phyloP scores from a whole-genome alignment of 1,284 basidiomycete species.

The Ustilago tritici region DNA sequence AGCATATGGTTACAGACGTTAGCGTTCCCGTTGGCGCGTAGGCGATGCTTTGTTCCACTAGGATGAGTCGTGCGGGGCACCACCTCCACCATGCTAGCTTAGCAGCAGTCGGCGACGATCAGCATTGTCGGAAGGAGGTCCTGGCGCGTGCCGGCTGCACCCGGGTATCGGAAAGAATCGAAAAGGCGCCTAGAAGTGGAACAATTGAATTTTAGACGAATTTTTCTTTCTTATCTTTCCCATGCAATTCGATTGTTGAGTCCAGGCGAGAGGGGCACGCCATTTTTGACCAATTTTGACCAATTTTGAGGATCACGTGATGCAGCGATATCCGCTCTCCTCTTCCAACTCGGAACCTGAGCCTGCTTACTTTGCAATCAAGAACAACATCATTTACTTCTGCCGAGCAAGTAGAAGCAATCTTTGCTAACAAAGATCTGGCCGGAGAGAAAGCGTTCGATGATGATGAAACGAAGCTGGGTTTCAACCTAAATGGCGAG shows the following conservation, averaged over 20 bases:
- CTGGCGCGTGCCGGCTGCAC: background rate
- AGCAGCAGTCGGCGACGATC: background rate
- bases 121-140: too few species aligned
- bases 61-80: background rate
- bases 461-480: background rate
- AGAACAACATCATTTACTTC: background rate
- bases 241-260: background rate
- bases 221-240: background rate
- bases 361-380: background rate
- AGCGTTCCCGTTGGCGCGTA: background rate
- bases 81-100: background rate
- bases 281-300: too few species aligned
- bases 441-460: background rate
- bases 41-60: background rate
- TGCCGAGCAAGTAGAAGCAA: background rate
- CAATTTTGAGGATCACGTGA: too few species aligned
- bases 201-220: conserved; percentile 6
- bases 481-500: background rate
- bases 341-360: conserved; percentile 8
- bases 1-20: background rate
- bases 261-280: too few species aligned
- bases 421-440: background rate
- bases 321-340: conserved; percentile 3
- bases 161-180: background rate
- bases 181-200: background rate